Evolutionary conservation across 371 early-diverging fungal genomes (phyloP), one percentile per base, ranked within the genome.

Genomic region (Zopfochytrium polystomum): DNA sequence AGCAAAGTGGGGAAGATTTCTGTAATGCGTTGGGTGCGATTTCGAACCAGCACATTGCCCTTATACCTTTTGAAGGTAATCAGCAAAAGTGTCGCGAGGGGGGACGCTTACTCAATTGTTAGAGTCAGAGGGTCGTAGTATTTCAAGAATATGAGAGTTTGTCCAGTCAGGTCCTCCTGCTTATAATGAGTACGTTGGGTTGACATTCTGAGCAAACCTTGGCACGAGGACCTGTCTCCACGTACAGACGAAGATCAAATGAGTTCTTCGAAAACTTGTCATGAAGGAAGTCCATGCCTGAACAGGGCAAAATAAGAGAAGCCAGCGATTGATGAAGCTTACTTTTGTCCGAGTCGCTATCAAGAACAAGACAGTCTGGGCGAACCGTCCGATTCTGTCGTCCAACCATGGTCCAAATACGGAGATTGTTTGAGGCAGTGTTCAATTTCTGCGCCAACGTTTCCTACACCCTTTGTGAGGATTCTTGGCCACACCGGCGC

Each of bases 301-400:
- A 11, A 35, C 55, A 53, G 32, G n/a, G 23, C 33, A 22, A 60
- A 22, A 50, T 34, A 38, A 5, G 18, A 33, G 20, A 52, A 54
- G 53, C 18, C n/a, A n/a, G n/a, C n/a, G n/a, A n/a, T n/a, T n/a
- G n/a, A 6, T 20, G 63, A 33, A 32, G 72, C 67, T 46, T 68
- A 75, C 58, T 64, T 62, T 47, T 34, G 11, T 62, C 63, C 66
- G 67, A 22, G 53, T 76, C 75, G 48, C 61, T 22, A 6, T 59
- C 65, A 30, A 57, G 29, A 31, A 92, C 70, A 9, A 84, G 82
- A 26, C 72, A 52, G 63, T 93, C 93, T 1, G 91, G 89, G 27
- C 98, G 81, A 13, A 87, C 66, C 0, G 93, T 92, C 64, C 87
- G 85, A 77, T 95, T 95, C 66, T 89, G 84, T 11, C 96, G 86